Conservation (phyloP, 106 monocot species). For the Platanthera zijinensis region DNA sequence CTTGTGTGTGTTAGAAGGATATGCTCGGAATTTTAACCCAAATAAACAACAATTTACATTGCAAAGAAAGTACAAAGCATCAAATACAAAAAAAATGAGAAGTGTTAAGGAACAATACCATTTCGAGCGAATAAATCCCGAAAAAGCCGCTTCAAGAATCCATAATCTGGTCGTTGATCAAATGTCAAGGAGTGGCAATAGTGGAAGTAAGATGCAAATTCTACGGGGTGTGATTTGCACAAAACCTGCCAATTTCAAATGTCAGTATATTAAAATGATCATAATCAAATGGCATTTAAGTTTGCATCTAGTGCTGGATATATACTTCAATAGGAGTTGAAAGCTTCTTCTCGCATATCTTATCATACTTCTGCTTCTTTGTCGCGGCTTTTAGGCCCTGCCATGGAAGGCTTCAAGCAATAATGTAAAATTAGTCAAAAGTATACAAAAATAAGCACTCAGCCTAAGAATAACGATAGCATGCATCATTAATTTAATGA, state of each 20-base stretch:
- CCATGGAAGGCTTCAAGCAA: constrained; percentile 82
- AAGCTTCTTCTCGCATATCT: constrained; percentile 93
- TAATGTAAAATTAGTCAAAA: constrained; percentile 17
- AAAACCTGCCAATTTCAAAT: constrained; percentile 42
- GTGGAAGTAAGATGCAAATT: constrained; percentile 97
- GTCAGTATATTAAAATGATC: background rate
- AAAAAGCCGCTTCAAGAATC: constrained; percentile 82
- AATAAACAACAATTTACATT: background rate
- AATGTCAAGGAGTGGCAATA: constrained; percentile 87
- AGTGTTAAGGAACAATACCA: constrained; percentile 35
- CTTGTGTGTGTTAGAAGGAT: background rate
- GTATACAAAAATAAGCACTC: background rate
- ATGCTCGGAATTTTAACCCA: background rate
- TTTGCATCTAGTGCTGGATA: background rate
- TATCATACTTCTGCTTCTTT: constrained; percentile 96
- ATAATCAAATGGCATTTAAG: background rate
- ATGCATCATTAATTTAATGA: background rate
- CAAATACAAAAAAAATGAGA: no score
- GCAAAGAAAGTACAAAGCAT: background rate
- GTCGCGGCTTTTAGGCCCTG: constrained; percentile 96
- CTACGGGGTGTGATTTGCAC: constrained; percentile 83
- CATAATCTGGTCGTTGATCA: constrained; percentile 91
- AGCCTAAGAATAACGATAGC: background rate
- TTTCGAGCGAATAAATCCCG: constrained; percentile 72
- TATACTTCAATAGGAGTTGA: constrained; percentile 91